Base-by-base conservation (phyloP, 768 basidiomycete genomes). In the Dentipellis sp. region DNA sequence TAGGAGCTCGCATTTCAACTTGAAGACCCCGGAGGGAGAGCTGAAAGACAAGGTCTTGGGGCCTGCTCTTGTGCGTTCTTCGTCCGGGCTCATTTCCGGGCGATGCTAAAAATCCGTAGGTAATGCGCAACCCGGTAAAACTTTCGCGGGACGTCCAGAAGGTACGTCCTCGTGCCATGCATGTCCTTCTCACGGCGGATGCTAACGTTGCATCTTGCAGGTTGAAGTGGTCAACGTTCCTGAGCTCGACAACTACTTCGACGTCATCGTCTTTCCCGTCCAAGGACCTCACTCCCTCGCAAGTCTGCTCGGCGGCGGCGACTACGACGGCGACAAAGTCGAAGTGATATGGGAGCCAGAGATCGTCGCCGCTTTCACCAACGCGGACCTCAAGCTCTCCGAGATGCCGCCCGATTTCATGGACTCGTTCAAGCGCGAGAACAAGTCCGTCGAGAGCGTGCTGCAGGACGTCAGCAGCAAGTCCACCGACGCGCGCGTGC, bases 241-340 rank as follows among this genome's bases (percentile, higher is more conserved):
- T 3, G 71, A 74, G 48, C 74, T 87, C 3, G 70, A 74, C 34
- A 67, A 75, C 37, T 73, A 79, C 29, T 66, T 66, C 1, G 81
- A 86, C 64, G 82, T 87, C 0, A 81, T 88, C 39, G 75, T 72
- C 0, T 65, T 74, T 23, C 70, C 68, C 2, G 65, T 63, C 14
- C 62, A 67, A 36, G 72, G 67, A 2, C 46, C 64, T 45, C 71
- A 83, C 10, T 77, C 83, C 56, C 72, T 81, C 12, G 77, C 84
- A 7, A 84, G 85, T 59, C 75, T 81, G 59, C 72, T 88, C 17
- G 82, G 78, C 40, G 84, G 84, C 56, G 85, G 84, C 19, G 86
- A 88, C 58, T 86, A 86, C 59, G 86, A 88, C 60, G 86, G 86
- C 1, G 86, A 86, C 58, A 81, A 76, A 16, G 78, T 75, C 4